Percentiles rank a stretch among this genome's conserved stretches.
Evolutionary conservation across 208 protist species (phyloP).

Genomic region (Trypanosoma platydactyli): DNA sequence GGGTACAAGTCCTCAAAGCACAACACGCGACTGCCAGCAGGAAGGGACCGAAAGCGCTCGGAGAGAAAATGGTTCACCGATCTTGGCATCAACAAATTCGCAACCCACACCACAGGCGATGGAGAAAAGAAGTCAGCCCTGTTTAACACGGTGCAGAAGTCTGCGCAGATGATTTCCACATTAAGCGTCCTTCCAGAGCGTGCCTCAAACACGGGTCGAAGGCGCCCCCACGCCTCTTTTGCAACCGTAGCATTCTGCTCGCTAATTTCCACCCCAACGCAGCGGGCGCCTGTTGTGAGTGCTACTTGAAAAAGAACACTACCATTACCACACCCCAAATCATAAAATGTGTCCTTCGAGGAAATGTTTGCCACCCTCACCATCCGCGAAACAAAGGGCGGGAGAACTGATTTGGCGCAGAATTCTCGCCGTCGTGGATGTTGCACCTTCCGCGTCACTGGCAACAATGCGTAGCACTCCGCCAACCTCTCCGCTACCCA

Average conservation of each 20-base stretch:
- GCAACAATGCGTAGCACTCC: slow-evolving; percentile 50
- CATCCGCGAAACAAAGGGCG: slow-evolving; percentile 71
- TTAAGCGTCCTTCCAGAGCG: slow-evolving; percentile 34
- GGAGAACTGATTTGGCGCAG: slow-evolving; percentile 88
- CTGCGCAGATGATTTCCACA: slow-evolving; percentile 70
- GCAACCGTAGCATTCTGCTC: slow-evolving; percentile 64
- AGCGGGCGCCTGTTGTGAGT: slow-evolving; percentile 61
- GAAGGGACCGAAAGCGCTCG: slow-evolving; percentile 53
- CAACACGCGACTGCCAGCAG: slow-evolving; percentile 63
- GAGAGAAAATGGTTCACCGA: slow-evolving; percentile 78
- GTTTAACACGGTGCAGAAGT: slow-evolving; percentile 60
- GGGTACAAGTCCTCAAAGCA: slow-evolving; percentile 82
- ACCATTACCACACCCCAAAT: slow-evolving; percentile 84
- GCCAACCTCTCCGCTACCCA: slow-evolving; percentile 43
- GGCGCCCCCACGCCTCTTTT: slow-evolving; percentile 42
- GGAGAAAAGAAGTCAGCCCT: slow-evolving; percentile 32
- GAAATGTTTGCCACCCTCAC: slow-evolving; percentile 41
- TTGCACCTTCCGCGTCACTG: slow-evolving; percentile 50
- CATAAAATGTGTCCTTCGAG: slow-evolving; percentile 64
- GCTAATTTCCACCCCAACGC: slow-evolving; percentile 82
- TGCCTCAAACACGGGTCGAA: slow-evolving; percentile 53
- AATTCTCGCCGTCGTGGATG: slow-evolving; percentile 45
- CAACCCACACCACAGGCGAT: slow-evolving; percentile 66
- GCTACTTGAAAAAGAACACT: slow-evolving; percentile 89
- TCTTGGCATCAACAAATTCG: slow-evolving; percentile 71